Evolutionary conservation across 2,329 filamentous ascomycete genomes (phyloP).

Genomic region (Talaromyces islandicus): DNA sequence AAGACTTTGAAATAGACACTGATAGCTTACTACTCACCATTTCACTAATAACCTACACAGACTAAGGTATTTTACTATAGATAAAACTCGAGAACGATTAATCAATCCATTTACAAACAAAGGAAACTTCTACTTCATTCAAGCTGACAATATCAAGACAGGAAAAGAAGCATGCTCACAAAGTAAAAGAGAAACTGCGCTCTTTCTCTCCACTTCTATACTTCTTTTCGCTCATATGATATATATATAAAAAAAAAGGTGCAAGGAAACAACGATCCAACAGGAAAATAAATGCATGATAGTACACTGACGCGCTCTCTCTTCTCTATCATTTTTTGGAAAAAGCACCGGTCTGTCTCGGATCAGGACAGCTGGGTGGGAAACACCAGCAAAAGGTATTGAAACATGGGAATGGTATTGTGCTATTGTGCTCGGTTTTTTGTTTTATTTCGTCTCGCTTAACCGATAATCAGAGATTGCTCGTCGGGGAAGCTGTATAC

Average conservation of each 20-base stretch:
- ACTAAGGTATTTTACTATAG: too few relatives aligned
- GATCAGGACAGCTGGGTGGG: neutral
- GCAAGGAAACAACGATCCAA: neutral
- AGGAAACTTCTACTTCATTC: neutral
- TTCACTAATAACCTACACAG: too few relatives aligned
- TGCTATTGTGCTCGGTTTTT: neutral
- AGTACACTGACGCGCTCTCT: neutral
- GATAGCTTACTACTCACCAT: too few relatives aligned
- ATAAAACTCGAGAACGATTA: neutral
- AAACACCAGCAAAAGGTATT: neutral
- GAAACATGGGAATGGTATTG: neutral
- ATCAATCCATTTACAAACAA: slow-evolving; percentile 1
- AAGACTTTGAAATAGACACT: too few relatives aligned
- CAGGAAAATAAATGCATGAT: neutral
- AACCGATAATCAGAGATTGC: slow-evolving; percentile 86
- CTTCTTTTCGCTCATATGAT: neutral
- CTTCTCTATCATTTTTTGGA: neutral
- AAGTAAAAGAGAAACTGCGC: neutral
- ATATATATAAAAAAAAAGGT: neutral
- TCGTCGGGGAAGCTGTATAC: slow-evolving; percentile 90
- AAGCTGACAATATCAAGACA: neutral
- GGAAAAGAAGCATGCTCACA: neutral
- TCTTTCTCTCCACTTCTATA: neutral
- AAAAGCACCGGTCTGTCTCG: neutral
- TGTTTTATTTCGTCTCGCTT: slow-evolving; percentile 35